Evolutionary conservation across 148 eudicot species (phyloP), one percentile per base, ranked within the genome.

Genomic region (Fagopyrum homotropicum): DNA sequence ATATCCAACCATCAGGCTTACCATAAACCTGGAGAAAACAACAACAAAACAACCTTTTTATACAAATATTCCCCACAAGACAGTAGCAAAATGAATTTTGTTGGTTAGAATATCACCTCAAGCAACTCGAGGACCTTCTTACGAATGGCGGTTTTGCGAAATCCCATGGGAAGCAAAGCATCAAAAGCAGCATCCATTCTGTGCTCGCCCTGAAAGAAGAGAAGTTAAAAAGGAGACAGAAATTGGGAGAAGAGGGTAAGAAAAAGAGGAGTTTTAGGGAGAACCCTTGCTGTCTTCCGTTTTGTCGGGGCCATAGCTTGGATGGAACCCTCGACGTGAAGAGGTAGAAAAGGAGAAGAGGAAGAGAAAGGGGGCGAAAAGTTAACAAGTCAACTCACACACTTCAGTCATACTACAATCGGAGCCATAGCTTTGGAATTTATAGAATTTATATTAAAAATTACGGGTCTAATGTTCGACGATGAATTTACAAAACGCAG

Each of bases 1-100:
- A 61, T 1, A 61, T 43, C 68, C 43, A 61, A 26, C 68, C 68
- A 61, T 29, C 68, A 61, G 68, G 68, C 44, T 10, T 14, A 10
- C 68, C 68, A 11, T 61, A 61, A 40, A 26, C 68, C 68, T 61
- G 68, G 66, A 61, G 2, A 61, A 61, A 61, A 22, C 68, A 52
- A 22, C 66, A 26, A 59, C 19, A 22, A 4, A 22, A 12, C 66
- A 22, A 59, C 5, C 9, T 59, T 59, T 59, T 4, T 9, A 55
- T 6, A 4, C 40, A 35, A 35, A 1, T 56, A 4, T n/a, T 56
- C 8, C 26, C n/a, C 61, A 56, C 61, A 56, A 56, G 19, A 54
- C 8, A n/a, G 30, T 19, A 17, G 11, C 9, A 57, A 17, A 7
- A 57, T 7, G 35, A 57, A 17, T 19, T 57, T 1, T 57, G 0